Evolutionary conservation across 2,329 filamentous ascomycete genomes (phyloP).

Genomic region (Fusarium temperatum): DNA sequence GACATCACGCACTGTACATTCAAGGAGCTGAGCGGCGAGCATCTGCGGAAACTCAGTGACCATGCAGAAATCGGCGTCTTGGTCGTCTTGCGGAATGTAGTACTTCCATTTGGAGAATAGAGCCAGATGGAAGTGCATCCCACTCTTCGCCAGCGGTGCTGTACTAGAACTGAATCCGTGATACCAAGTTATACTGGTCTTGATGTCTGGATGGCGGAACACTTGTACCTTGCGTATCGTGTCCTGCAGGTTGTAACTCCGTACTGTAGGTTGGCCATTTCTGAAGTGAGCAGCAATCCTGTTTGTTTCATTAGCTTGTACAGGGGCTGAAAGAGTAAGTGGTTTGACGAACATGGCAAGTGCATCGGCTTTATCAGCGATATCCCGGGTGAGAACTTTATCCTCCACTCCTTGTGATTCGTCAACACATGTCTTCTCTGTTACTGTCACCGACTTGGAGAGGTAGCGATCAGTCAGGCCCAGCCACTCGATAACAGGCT

Average conservation of each 20-base stretch:
- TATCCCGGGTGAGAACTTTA: fast-evolving
- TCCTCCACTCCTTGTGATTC: neutral
- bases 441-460: neutral
- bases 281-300: neutral
- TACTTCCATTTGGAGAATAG: neutral
- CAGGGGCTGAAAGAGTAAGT: too few relatives aligned
- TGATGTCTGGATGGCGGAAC: neutral
- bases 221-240: neutral
- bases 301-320: neutral
- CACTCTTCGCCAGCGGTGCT: neutral
- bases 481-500: neutral
- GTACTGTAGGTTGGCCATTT: neutral
- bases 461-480: neutral
- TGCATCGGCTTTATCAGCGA: neutral
- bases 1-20: fast-evolving
- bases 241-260: neutral
- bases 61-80: neutral
- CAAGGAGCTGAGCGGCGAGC: neutral
- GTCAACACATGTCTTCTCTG: neutral
- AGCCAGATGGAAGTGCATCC: neutral
- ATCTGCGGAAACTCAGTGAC: neutral
- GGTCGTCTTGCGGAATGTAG: neutral
- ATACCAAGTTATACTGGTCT: neutral
- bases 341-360: neutral
- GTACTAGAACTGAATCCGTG: neutral